Evolutionary conservation across 805 yeast genomes (phyloP).

Genomic region (Isabelozyma rhagii): DNA sequence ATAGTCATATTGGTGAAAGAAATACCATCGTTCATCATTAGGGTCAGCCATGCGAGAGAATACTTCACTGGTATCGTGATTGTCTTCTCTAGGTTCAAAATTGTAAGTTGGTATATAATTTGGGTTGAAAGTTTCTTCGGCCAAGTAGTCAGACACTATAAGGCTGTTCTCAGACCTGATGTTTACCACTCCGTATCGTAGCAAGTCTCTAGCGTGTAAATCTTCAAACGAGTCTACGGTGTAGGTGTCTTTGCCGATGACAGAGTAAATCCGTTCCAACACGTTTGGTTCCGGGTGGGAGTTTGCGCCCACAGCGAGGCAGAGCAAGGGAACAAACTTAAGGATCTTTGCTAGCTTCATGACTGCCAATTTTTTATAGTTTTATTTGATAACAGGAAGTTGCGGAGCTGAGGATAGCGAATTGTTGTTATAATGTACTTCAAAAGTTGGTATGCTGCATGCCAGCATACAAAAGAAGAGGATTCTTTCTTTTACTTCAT

Average conservation of each 20-base stretch:
- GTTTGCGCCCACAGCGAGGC: background rate
- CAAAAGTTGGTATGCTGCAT: background rate
- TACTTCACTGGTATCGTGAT: background rate
- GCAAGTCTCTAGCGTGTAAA: slow-evolving; percentile 5
- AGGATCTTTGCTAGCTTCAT: no score
- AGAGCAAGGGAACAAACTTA: background rate
- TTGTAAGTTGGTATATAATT: slow-evolving; percentile 4
- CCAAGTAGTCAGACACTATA: slow-evolving; percentile 7
- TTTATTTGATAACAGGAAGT: background rate
- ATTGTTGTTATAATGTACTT: background rate
- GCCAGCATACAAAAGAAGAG: background rate
- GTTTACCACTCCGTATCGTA: slow-evolving; percentile 10
- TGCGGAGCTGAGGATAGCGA: background rate
- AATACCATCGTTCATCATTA: background rate
- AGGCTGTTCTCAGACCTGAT: slow-evolving; percentile 8
- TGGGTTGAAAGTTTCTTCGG: slow-evolving; percentile 7
- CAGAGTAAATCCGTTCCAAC: slow-evolving; percentile 3
- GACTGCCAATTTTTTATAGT: no score
- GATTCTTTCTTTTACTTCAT: background rate
- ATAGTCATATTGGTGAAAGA: slow-evolving; percentile 6
- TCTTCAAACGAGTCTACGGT: slow-evolving; percentile 7
- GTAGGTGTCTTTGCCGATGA: slow-evolving; percentile 5
- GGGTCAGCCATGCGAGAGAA: background rate
- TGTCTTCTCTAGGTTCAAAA: background rate
- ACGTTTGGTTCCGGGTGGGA: slow-evolving; percentile 1